Conservation (phyloP, 2,329 filamentous ascomycete genomes). For the Curvularia lunata region DNA sequence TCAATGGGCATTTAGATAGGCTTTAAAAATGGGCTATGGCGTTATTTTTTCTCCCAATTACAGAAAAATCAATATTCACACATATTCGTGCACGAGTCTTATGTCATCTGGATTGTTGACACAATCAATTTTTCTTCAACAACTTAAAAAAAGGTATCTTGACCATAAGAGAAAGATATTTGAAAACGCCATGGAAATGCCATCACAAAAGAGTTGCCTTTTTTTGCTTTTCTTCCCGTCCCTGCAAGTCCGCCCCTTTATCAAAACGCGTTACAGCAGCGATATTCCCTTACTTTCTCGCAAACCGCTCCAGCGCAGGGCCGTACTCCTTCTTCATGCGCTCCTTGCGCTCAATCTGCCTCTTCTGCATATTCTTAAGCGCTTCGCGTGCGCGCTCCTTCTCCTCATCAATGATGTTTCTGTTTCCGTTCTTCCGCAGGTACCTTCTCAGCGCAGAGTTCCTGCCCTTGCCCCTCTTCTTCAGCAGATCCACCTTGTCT, state of each 20-base stretch:
- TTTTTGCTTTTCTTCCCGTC: neutral
- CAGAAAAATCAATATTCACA: neutral
- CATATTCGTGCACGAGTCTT: no score
- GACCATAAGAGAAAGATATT: neutral
- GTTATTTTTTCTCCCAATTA: constrained; percentile 6
- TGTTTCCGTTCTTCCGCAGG: constrained; percentile 86
- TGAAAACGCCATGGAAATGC: neutral
- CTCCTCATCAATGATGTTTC: constrained; percentile 97
- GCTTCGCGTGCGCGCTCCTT: constrained; percentile 84
- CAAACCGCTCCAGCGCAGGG: constrained; percentile 85
- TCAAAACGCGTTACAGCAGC: no score
- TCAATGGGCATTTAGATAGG: constrained; percentile 28
- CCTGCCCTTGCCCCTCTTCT: constrained; percentile 84
- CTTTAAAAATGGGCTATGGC: constrained; percentile 20
- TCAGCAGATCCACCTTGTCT: constrained; percentile 64
- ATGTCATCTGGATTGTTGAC: neutral
- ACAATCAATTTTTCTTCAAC: neutral
- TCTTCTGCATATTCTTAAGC: constrained; percentile 58
- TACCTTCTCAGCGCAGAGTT: constrained; percentile 89
- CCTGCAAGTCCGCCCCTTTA: no score
- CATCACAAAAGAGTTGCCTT: neutral
- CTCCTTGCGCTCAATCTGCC: constrained; percentile 35
- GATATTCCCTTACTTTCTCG: constrained; percentile 59
- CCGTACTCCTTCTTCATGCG: constrained; percentile 76
- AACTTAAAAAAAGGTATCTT: constrained; percentile 3